Evolutionary conservation across 2,329 filamentous ascomycete genomes (phyloP).

Genomic region (Domatiomyces catenatus): DNA sequence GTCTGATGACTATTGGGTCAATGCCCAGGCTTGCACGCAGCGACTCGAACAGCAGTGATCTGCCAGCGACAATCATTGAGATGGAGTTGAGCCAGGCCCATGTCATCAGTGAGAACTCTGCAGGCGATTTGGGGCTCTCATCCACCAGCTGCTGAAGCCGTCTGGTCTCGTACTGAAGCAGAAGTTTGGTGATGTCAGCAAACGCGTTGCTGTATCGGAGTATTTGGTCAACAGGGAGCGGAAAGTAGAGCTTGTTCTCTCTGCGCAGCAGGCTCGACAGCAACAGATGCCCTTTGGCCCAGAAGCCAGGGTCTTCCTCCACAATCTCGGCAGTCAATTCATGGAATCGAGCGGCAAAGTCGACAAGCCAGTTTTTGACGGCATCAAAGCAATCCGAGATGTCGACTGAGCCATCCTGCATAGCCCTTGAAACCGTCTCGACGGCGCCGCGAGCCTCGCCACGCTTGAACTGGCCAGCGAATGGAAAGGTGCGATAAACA

Average conservation of each 20-base stretch:
- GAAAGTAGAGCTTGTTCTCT: conserved; percentile 12
- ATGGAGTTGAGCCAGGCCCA: neutral
- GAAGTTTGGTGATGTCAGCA: conserved; percentile 26
- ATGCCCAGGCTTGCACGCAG: neutral
- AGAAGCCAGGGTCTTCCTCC: conserved; percentile 29
- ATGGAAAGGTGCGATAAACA: conserved; percentile 13
- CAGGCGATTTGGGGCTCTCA: conserved; percentile 7
- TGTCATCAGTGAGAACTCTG: neutral
- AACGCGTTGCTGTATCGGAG: conserved; percentile 29
- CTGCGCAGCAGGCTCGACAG: conserved; percentile 28
- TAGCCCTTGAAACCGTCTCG: conserved; percentile 6
- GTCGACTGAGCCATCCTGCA: conserved; percentile 8
- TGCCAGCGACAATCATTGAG: neutral
- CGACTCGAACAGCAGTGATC: neutral
- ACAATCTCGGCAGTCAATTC: conserved; percentile 23
- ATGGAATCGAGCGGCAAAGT: conserved; percentile 23
- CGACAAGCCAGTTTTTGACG: conserved; percentile 30
- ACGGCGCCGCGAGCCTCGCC: conserved; percentile 10
- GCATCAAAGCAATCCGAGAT: conserved; percentile 20
- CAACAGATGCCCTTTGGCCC: conserved; percentile 28
- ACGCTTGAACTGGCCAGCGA: conserved; percentile 5
- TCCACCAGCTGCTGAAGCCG: conserved; percentile 20
- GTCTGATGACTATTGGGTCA: neutral
- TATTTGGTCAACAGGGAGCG: conserved; percentile 16
- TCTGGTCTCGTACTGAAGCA: conserved; percentile 26